Base-by-base conservation (phyloP, 2,329 filamentous ascomycete genomes). In the Aspergillus sp. region DNA sequence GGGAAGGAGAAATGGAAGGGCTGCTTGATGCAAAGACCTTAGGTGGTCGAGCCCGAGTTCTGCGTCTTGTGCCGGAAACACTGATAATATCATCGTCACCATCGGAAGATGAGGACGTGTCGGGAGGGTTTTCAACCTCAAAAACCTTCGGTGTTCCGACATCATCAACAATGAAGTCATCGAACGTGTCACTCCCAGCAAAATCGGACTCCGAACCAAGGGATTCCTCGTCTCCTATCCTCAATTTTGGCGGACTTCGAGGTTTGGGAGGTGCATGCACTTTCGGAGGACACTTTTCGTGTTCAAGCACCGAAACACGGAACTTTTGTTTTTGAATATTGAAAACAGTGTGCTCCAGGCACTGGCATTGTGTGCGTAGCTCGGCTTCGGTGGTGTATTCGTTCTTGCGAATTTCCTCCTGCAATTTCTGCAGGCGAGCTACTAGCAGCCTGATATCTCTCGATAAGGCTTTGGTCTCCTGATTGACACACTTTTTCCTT, bases 301-400 rank as follows among this genome's bases (percentile, higher is more conserved):
- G 62, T 51, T 74, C 65, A 60, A 82, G 72, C 2, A 80, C 67
- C 9, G 68, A 66, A 34, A 79, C 69, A 48, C 76, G 77, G 79
- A 80, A 85, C 26, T 68, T 68, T 22, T 68, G 64, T 24, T 66
- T 65, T 61, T 79, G 69, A 48, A 83, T 82, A 54, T 89, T 82
- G 36, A 84, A 81, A 1, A 96, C 74, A 3, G 81, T 91, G 4
- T 79, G 76, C 58, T 93, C 86, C 54, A 96, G 75, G 36, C 76
- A 81, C 11, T 75, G 72, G 48, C 86, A 85, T 64, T 85, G 83
- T 5, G 73, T 75, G 24, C 78, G 74, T 13, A 95, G 68, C 13
- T 86, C 79, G 65, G 20, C 76, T 74, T 7, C 76, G 82, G 11
- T 73, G 70, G 83, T 45, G 53, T 87, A 91, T 30, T 78, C 68